Evolutionary conservation across 2,329 filamentous ascomycete genomes (phyloP), one percentile per base, ranked within the genome.

Genomic region (Fusarium sp.): DNA sequence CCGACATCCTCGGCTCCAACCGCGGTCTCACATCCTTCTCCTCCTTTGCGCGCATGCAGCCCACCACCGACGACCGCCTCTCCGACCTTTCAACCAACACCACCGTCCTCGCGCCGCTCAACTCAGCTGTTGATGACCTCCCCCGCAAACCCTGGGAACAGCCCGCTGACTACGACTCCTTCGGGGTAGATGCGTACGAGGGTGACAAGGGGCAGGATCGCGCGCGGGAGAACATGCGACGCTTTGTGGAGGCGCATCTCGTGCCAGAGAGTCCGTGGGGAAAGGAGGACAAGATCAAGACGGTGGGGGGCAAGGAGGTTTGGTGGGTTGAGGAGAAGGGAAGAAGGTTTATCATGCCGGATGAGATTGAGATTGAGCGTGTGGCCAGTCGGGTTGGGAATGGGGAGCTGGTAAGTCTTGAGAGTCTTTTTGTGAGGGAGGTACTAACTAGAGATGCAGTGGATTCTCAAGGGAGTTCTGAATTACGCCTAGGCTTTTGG

Each of bases 111-210:
- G 94, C 93, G 6, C 95, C 95, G 1, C 79, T 91, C 49, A 98
- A 99, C 80, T 87, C 84, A 15, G 92, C 88, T 4, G 86, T 99
- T 70, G 89, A 90, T 64, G 79, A 77, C 1, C 79, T 98, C 21
- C 91, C 93, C 1, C 83, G 89, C 48, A 98, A 97, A 75, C 93
- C 93, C 0, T 96, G 92, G 92, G 91, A 90, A 69, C 80, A 93
- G 61, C 85, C 90, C 0, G 76, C 82, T 48, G 93, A 97, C 65
- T 94, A 95, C 73, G 78, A 81, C 4, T 75, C 75, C 1, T 77
- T 90, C 4, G 92, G 92, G 0, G 80, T 83, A 2, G 77, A 87
- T 29, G 92, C 89, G 1, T 97, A 97, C 71, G 86, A 90, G 42
- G 93, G 93, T 0, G 79, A 82, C 1, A 85, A 86, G 14, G 94